A percentile compares a stretch with the other conserved stretches of the same genome.
Evolutionary conservation across 257 asterid genomes (phyloP).

Genomic region (Nicotiana sylvestris): DNA sequence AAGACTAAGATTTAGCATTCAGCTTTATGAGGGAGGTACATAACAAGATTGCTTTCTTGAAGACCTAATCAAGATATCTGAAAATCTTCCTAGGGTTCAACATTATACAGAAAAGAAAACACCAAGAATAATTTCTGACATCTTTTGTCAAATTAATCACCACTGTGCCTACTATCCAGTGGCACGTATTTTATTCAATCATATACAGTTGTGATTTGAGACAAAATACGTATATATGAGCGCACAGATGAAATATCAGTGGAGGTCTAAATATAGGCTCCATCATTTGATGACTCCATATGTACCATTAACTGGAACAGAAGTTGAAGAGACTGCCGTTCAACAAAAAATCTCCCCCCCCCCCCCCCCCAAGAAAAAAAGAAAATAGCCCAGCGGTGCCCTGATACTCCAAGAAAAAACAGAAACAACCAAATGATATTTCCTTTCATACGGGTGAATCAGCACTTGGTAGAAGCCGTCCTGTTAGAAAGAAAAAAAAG

Average conservation of each 20-base stretch:
- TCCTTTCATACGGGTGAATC: conserved; percentile 6
- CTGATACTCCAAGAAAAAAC: background rate
- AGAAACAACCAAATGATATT: background rate
- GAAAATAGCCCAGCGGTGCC: background rate
- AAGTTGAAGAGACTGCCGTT: background rate
- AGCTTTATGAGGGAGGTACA: too few species aligned
- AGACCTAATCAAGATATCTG: background rate
- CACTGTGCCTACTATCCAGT: background rate
- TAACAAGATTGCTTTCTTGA: background rate
- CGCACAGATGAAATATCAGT: background rate
- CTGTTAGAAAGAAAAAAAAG: conserved; percentile 20
- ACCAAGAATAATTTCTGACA: background rate
- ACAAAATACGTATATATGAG: background rate
- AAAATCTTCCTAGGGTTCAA: background rate
- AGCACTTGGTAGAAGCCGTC: conserved; percentile 34
- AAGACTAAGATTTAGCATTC: too few species aligned
- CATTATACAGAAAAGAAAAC: background rate
- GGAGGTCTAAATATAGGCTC: background rate
- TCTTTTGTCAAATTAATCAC: background rate
- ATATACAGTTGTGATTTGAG: background rate
- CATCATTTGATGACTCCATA: background rate
- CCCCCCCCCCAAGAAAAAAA: background rate
- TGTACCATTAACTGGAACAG: background rate
- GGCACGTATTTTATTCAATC: background rate
- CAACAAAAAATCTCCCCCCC: background rate